Evolutionary conservation across 345 rosid genomes (phyloP), one percentile per base, ranked within the genome.

Genomic region (Bretschneidera sinensis): DNA sequence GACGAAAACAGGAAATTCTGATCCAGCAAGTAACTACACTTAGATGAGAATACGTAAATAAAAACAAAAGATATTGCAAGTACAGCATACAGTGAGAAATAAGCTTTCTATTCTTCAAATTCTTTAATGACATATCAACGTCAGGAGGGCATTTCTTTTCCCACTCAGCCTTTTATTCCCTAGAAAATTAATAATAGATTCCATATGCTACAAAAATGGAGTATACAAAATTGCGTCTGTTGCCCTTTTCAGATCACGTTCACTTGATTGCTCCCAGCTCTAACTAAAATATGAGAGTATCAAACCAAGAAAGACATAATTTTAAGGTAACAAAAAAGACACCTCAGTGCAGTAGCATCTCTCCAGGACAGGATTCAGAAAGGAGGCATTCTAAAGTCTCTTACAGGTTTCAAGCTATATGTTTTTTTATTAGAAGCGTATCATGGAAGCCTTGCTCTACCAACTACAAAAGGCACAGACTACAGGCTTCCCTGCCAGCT

Each of bases 1-100:
- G 89, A 76, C 5, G 82, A 81, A 65, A 81, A 94, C 68, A 94
- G 84, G 61, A 94, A 94, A 74, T 94, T 94, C 99, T 94, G 91
- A 62, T 67, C 56, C 69, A 79, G 39, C 60, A 73, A 59, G 64
- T 31, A 68, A 59, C 49, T 21, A 71, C 49, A 56, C 53, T 65
- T 64, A 72, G 66, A 56, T 48, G 59, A 18, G 21, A 76, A 56
- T 1, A 21, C 10, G 52, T 19, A 69, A 39, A 35, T 35, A 56
- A 17, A 61, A 69, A 6, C 61, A 22, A 48, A 48, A 19, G 35
- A n/a, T 31, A 31, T 9, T 31, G 35, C 35, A 39, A 39, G 15
- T 39, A 39, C 45, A 39, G 45, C 45, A 39, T 39, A 14, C 45
- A 39, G 11, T 39, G 15, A 39, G 45, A 39, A 39, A 39, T 39